Evolutionary conservation across 2,329 filamentous ascomycete species (phyloP).

Genomic region (Tetracladium maxilliforme): DNA sequence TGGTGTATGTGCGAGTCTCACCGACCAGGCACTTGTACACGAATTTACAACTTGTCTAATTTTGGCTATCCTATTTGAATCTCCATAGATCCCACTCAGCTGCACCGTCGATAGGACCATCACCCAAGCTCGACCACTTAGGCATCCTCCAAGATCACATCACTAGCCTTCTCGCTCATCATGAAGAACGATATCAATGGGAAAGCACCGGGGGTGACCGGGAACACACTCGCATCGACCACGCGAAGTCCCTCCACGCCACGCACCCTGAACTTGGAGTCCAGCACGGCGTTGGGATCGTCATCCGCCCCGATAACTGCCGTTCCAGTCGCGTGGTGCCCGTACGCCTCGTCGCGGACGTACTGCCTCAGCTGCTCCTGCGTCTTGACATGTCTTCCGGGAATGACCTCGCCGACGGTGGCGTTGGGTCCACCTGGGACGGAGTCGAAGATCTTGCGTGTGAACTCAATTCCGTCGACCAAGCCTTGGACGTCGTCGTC

Average conservation of each 20-base stretch:
- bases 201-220: slow-evolving; percentile 26
- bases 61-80: too few relatives aligned
- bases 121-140: too few relatives aligned
- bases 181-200: slow-evolving; percentile 12
- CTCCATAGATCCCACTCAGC: too few relatives aligned
- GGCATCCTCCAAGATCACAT: slow-evolving; percentile 10
- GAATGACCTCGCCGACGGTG: slow-evolving; percentile 17
- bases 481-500: slow-evolving; percentile 10
- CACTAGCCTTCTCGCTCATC: slow-evolving; percentile 12
- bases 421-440: slow-evolving; percentile 23
- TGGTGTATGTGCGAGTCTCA: too few relatives aligned
- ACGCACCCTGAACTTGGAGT: slow-evolving; percentile 33
- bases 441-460: slow-evolving; percentile 19
- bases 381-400: slow-evolving; percentile 19
- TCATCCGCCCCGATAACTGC: slow-evolving; percentile 36
- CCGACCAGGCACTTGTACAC: too few relatives aligned
- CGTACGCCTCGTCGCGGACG: slow-evolving; percentile 33
- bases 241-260: slow-evolving; percentile 34
- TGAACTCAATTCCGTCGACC: slow-evolving; percentile 6
- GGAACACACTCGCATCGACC: slow-evolving; percentile 37
- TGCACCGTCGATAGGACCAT: too few relatives aligned
- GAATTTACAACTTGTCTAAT: too few relatives aligned
- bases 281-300: slow-evolving; percentile 34
- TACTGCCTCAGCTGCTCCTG: slow-evolving; percentile 28
- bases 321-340: slow-evolving; percentile 41